A percentile compares a stretch with the other conserved stretches of the same genome.
These are phyloP conservation scores for Fraxinus latifolia DNA, from an alignment of 305 asterid species.

Conservation along the genomic window DNA sequence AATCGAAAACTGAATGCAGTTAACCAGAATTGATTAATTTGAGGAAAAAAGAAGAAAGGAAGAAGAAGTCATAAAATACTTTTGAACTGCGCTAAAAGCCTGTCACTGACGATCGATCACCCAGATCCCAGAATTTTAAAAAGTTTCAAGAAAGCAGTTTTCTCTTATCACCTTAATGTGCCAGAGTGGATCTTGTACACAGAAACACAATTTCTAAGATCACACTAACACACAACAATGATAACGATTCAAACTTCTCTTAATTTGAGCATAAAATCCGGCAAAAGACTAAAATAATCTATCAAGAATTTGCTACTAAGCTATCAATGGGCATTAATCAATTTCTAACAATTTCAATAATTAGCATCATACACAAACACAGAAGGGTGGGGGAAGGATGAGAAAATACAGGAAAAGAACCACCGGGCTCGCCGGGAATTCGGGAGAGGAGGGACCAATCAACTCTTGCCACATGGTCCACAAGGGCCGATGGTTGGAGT, in stretches of 20 bases:
- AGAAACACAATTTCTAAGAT: conserved; percentile 8
- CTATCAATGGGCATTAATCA: conserved; percentile 1
- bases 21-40: neutral
- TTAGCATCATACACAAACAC: conserved; percentile 19
- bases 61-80: neutral
- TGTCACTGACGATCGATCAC: neutral
- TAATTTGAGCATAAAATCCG: conserved; percentile 17
- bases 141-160: conserved; percentile 7
- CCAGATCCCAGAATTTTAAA: neutral
- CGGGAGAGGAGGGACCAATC: conserved; percentile 84
- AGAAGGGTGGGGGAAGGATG: conserved; percentile 11
- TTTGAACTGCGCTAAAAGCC: neutral
- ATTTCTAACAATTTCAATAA: conserved; percentile 9
- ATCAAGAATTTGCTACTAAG: conserved; percentile 6
- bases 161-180: neutral
- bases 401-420: conserved; percentile 76
- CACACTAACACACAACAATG: conserved; percentile 5
- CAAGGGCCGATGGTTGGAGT: conserved; percentile 82
- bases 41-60: neutral
- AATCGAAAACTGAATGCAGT: conserved; percentile 6
- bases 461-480: conserved; percentile 84
- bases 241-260: conserved; percentile 24
- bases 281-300: neutral
- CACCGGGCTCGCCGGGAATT: conserved; percentile 85
- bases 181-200: neutral